phyloP scores from a whole-genome alignment of 257 asterid species.

The Nemophila menziesii region DNA sequence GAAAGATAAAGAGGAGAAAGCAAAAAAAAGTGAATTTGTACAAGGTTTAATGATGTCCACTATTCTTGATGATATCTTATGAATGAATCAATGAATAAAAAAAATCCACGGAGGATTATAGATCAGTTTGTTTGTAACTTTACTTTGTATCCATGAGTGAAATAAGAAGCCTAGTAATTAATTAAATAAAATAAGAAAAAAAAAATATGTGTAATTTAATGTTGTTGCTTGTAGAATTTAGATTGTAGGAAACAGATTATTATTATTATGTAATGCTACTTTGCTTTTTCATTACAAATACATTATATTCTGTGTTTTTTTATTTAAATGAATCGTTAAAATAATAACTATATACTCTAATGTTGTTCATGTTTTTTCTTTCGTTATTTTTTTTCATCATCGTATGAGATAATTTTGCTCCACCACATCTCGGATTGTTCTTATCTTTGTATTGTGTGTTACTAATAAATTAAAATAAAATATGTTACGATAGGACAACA shows the following conservation, averaged over 20 bases:
- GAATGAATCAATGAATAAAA: slow-evolving; percentile 5
- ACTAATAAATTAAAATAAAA: no score
- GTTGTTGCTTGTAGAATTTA: slow-evolving; percentile 28
- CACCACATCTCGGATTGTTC: no score
- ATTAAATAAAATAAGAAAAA: no score
- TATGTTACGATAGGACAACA: no score
- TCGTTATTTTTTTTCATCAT: no score
- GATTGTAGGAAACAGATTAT: slow-evolving; percentile 23
- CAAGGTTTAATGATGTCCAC: slow-evolving; percentile 69
- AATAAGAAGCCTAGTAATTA: slow-evolving; percentile 29
- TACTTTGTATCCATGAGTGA: slow-evolving; percentile 3
- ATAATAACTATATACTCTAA: slow-evolving; percentile 10
- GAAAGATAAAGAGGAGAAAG: slow-evolving; percentile 81
- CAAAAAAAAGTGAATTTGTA: slow-evolving; percentile 57
- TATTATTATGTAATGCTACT: no score
- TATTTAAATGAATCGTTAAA: slow-evolving; percentile 19
- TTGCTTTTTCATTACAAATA: slow-evolving; percentile 15
- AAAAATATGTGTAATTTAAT: slow-evolving; percentile 49
- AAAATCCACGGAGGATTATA: slow-evolving; percentile 7
- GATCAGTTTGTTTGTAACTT: background rate
- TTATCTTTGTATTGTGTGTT: no score
- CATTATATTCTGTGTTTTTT: slow-evolving; percentile 26
- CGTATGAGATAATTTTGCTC: no score
- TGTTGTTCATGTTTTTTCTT: background rate
- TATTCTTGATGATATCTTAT: slow-evolving; percentile 49